These are phyloP conservation scores for Plicaturopsis crispa DNA, from an alignment of 768 basidiomycete species.

Conservation along the genomic window DNA sequence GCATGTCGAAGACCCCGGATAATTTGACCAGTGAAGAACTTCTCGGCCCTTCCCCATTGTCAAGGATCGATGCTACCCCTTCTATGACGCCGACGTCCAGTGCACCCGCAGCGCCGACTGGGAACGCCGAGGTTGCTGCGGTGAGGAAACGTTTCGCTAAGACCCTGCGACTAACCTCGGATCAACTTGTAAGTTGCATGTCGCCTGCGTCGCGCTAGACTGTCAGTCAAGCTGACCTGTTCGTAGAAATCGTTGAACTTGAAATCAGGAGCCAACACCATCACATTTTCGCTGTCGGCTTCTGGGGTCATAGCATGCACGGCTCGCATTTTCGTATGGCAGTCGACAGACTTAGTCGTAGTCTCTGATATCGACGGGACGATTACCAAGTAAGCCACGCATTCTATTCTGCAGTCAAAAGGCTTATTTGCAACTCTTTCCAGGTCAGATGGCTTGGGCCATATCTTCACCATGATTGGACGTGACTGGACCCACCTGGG, in stretches of 20 bases:
- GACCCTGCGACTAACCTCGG: constrained; percentile 86
- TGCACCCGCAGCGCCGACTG: too few species aligned
- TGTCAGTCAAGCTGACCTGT: not conserved
- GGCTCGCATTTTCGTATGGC: constrained; percentile 94
- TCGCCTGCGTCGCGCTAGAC: not conserved
- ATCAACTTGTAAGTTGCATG: constrained; percentile 68
- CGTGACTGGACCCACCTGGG: constrained; percentile 98
- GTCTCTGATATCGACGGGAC: constrained; percentile 99
- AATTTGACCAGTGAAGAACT: too few species aligned
- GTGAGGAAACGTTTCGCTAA: constrained; percentile 70
- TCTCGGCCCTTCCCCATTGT: constrained; percentile 6
- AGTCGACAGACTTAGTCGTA: constrained; percentile 82
- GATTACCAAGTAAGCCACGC: constrained; percentile 78
- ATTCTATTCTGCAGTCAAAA: not conserved
- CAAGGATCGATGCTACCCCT: not conserved
- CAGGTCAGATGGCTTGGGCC: constrained; percentile 93
- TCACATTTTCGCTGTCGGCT: constrained; percentile 88
- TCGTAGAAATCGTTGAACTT: constrained; percentile 76
- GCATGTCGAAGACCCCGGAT: too few species aligned
- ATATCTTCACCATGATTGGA: constrained; percentile 96
- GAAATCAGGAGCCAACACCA: constrained; percentile 81
- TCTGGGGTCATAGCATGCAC: constrained; percentile 80
- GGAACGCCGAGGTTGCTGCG: not conserved
- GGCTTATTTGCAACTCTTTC: not conserved
- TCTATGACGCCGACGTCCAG: not conserved